Evolutionary conservation across 2,329 filamentous ascomycete species (phyloP), one percentile per base, ranked within the genome.

Genomic region (Alternaria metachromatica): DNA sequence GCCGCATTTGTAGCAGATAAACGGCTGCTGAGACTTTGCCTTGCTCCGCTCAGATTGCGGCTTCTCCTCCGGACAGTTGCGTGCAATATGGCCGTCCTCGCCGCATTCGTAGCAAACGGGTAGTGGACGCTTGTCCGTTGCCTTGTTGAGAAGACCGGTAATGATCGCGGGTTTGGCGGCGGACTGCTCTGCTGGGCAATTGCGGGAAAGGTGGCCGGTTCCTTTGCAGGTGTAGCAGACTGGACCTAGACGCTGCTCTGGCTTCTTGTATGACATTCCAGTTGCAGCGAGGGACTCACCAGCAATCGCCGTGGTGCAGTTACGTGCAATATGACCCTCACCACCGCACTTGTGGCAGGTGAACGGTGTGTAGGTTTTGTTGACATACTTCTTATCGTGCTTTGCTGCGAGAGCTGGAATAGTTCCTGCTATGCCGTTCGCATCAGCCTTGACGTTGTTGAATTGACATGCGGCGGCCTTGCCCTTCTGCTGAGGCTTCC

Each of bases 1-100:
- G 33, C 57, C 45, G 26, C 66, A 71, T 15, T 51, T 68, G 63
- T 65, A 71, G 64, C 66, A 71, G 6, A 54, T 49, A 13, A 48
- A 62, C 5, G 59, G 56, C 21, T 54, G 30, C 15, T 51, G 10
- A 10, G 30, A 18, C 54, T 53, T 61, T 7, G 30, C 6, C 49
- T 55, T 55, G 25, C 37, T 41, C 37, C 37, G 15, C 37, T 41
- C 37, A 18, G 37, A 41, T 41, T 41, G 15, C 10, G 21, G 43
- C 56, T 28, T 49, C 33, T 20, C 49, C 6, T 53, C 33, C 20
- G 20, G 41, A 28, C 66, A 68, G n/a, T 64, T 33, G 18, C 55
- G 58, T 7, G 61, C 48, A 6, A 56, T 28, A 43, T 68, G 66
- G 5, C 61, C 61, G 2, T 9, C 12, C 10, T 51, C 33, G 6